Percentiles rank a stretch among this genome's conserved stretches.
Conservation (phyloP, 2,329 filamentous ascomycete species). For the Claviceps citrina region DNA sequence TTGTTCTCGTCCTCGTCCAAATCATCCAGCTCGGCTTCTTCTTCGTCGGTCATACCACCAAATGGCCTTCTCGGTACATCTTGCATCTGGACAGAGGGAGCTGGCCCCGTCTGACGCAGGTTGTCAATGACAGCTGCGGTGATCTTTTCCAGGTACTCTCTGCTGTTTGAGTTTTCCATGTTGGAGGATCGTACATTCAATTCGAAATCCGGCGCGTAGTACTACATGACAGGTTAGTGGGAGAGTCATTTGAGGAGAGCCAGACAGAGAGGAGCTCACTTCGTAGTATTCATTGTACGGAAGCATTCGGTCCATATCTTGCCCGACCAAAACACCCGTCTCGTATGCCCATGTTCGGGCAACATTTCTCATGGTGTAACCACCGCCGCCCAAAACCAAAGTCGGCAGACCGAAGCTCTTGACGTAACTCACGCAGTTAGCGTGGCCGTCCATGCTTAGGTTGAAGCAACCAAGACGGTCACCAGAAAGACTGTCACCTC, state of each 20-base stretch:
- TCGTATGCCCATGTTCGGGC: constrained; percentile 95
- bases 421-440: constrained; percentile 83
- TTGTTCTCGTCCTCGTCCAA: constrained; percentile 75
- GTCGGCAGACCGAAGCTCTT: constrained; percentile 75
- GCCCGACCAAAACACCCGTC: constrained; percentile 75
- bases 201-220: constrained; percentile 82
- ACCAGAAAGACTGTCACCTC: constrained; percentile 84
- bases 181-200: constrained; percentile 80
- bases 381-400: constrained; percentile 85
- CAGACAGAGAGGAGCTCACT: constrained; percentile 24
- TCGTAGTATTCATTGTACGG: constrained; percentile 95
- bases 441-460: constrained; percentile 89
- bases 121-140: constrained; percentile 74
- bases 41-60: constrained; percentile 48
- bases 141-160: constrained; percentile 68
- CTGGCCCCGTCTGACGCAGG: constrained; percentile 68
- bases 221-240: constrained; percentile 34
- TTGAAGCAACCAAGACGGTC: constrained; percentile 95
- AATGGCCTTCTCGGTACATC: constrained; percentile 51
- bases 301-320: constrained; percentile 65
- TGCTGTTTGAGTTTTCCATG: constrained; percentile 80
- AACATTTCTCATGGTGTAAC: constrained; percentile 94
- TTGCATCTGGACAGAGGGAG: constrained; percentile 82
- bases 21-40: constrained; percentile 49
- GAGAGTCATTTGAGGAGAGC: too few relatives aligned